phyloP scores from a whole-genome alignment of 148 eudicot species.

The Silene uniflora region DNA sequence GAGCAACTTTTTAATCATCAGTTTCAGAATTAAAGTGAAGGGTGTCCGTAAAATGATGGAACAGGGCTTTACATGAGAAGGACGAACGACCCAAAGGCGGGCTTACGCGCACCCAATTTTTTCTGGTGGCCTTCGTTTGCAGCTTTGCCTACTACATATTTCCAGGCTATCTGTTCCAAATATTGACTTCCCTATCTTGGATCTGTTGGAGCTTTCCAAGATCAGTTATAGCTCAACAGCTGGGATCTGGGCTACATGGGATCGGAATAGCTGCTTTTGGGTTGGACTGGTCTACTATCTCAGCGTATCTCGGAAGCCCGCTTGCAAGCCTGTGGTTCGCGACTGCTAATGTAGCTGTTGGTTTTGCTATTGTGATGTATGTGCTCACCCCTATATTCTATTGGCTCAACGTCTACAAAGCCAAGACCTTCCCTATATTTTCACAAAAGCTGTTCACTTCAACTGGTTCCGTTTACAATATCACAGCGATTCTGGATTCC shows the following conservation, averaged over 20 bases:
- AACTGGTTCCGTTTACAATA: constrained; percentile 65
- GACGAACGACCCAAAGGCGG: constrained; percentile 82
- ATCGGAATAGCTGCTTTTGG: constrained; percentile 81
- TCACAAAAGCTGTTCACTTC: constrained; percentile 58
- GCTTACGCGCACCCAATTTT: constrained; percentile 79
- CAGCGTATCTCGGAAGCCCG: constrained; percentile 96
- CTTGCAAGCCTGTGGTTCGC: constrained; percentile 99
- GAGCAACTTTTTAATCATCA: too few species aligned
- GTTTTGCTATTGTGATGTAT: constrained; percentile 72
- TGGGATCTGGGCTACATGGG: constrained; percentile 85
- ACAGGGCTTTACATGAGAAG: constrained; percentile 92
- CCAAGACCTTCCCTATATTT: constrained; percentile 82
- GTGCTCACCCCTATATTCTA: constrained; percentile 66
- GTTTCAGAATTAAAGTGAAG: too few species aligned
- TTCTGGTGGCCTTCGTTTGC: constrained; percentile 74
- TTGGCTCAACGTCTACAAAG: constrained; percentile 74
- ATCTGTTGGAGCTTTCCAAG: constrained; percentile 84
- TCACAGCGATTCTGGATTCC: constrained; percentile 65
- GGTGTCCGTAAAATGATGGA: background rate
- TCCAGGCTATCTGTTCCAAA: constrained; percentile 86
- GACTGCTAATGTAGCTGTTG: constrained; percentile 93
- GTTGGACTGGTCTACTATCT: constrained; percentile 89
- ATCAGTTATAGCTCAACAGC: constrained; percentile 79
- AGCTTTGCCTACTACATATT: constrained; percentile 89
- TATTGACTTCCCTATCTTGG: constrained; percentile 96